Evolutionary conservation across 148 eudicot species (phyloP).

Genomic region (Rhododendron kiyosumense): DNA sequence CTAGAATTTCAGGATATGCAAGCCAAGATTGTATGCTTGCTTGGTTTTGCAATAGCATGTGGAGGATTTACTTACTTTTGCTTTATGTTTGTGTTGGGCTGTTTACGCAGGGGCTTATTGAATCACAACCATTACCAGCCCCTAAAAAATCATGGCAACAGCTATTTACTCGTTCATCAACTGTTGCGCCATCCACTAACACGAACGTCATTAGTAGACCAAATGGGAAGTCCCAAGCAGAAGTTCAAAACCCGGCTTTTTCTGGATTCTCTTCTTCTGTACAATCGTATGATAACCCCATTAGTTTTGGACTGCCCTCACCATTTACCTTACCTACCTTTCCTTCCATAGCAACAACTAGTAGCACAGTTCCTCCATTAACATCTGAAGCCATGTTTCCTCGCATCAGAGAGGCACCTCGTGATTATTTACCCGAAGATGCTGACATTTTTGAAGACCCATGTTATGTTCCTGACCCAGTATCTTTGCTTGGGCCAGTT

Average conservation of each 20-base stretch:
- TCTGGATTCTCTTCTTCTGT: conserved; percentile 34
- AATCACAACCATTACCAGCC: conserved; percentile 50
- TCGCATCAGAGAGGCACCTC: conserved; percentile 37
- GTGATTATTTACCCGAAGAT: conserved; percentile 70
- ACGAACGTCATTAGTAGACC: conserved; percentile 83
- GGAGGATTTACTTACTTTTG: conserved; percentile 2
- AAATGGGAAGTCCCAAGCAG: conserved; percentile 48
- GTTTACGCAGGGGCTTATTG: conserved; percentile 58
- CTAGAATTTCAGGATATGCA: not conserved
- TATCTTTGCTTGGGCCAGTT: conserved; percentile 91
- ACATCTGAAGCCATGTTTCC: conserved; percentile 56
- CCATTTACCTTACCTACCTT: conserved; percentile 64
- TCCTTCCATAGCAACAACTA: conserved; percentile 42
- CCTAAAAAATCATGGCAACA: conserved; percentile 95
- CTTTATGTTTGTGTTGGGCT: conserved; percentile 13
- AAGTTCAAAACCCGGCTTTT: conserved; percentile 47
- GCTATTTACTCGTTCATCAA: conserved; percentile 60
- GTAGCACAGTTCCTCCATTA: conserved; percentile 41
- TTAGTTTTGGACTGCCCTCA: conserved; percentile 65
- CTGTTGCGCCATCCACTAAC: conserved; percentile 45
- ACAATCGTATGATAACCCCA: conserved; percentile 73
- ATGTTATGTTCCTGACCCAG: conserved; percentile 91
- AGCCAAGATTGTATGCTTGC: not conserved
- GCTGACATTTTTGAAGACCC: conserved; percentile 97
- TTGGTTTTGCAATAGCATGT: not conserved